Evolutionary conservation across 331 rosid species (phyloP).

Genomic region (Rhamnella rubrinervis): DNA sequence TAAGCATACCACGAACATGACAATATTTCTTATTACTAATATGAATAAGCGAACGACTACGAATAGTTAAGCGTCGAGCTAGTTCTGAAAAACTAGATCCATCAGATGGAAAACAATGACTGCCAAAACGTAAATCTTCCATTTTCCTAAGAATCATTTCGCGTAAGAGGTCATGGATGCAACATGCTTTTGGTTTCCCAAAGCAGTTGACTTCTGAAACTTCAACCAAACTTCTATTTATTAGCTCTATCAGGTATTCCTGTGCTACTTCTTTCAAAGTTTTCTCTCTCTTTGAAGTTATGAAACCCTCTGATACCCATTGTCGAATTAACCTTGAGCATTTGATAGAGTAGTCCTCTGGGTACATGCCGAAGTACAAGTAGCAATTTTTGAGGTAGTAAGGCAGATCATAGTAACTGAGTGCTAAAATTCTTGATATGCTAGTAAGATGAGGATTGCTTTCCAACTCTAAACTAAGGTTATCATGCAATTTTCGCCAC

Average conservation of each 20-base stretch:
- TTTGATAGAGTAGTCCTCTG: constrained; percentile 1
- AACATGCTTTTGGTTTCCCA: background rate
- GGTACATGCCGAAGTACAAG: constrained; percentile 12
- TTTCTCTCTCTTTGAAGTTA: background rate
- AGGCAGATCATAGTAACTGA: constrained; percentile 23
- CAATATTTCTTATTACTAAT: too few species aligned
- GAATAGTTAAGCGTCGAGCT: too few species aligned
- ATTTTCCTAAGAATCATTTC: too few species aligned
- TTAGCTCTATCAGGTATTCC: constrained; percentile 6
- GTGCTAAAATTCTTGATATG: background rate
- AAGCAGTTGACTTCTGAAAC: background rate
- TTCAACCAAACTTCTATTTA: constrained; percentile 5
- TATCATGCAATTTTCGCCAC: background rate
- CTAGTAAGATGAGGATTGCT: background rate
- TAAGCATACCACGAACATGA: constrained; percentile 1
- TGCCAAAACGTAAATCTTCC: too few species aligned
- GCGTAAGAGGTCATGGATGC: too few species aligned
- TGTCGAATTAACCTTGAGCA: constrained; percentile 10
- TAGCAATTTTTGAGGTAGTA: constrained; percentile 1
- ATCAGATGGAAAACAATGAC: too few species aligned
- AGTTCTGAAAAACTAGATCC: too few species aligned
- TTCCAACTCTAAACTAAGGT: background rate
- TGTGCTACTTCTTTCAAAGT: constrained; percentile 6
- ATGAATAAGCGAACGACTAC: too few species aligned
- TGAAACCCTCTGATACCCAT: constrained; percentile 20